Percentiles rank a stretch among this genome's conserved stretches.
These are phyloP conservation scores for Fraxinus floribunda DNA, from an alignment of 305 asterid species.

Conservation along the genomic window DNA sequence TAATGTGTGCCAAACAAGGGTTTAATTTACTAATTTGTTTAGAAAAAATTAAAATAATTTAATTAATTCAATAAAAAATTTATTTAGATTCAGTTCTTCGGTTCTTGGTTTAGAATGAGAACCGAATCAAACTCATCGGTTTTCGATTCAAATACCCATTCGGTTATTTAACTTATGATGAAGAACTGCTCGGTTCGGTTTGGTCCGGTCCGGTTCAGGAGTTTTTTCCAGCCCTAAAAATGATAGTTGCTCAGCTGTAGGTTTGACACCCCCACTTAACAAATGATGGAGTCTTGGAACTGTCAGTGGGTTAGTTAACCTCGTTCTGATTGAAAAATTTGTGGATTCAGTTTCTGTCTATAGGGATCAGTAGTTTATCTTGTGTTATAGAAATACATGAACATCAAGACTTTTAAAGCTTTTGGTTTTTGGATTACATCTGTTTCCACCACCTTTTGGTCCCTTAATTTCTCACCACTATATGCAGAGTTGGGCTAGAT, in stretches of 20 bases:
- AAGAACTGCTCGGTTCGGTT: no score
- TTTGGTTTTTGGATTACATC: conserved; percentile 7
- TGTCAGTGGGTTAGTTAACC: not conserved
- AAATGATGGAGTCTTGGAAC: not conserved
- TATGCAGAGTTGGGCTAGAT: conserved; percentile 75
- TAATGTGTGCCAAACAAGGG: no score
- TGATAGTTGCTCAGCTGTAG: not conserved
- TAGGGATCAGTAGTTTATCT: not conserved
- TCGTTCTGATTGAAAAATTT: not conserved
- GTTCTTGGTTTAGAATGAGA: no score
- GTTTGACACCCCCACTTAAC: not conserved
- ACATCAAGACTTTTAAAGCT: not conserved
- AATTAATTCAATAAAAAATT: no score
- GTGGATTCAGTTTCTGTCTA: not conserved
- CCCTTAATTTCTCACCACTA: conserved; percentile 19
- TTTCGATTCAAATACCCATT: no score
- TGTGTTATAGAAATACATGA: not conserved
- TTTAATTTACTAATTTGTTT: no score
- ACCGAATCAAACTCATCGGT: no score
- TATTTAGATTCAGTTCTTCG: no score
- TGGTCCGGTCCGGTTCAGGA: no score
- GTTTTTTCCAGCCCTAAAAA: no score
- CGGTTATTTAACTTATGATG: no score
- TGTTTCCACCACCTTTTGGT: not conserved
- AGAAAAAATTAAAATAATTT: no score